phyloP scores from a whole-genome alignment of 192 early-diverging fungal genomes.

The Coemansia sp. region DNA sequence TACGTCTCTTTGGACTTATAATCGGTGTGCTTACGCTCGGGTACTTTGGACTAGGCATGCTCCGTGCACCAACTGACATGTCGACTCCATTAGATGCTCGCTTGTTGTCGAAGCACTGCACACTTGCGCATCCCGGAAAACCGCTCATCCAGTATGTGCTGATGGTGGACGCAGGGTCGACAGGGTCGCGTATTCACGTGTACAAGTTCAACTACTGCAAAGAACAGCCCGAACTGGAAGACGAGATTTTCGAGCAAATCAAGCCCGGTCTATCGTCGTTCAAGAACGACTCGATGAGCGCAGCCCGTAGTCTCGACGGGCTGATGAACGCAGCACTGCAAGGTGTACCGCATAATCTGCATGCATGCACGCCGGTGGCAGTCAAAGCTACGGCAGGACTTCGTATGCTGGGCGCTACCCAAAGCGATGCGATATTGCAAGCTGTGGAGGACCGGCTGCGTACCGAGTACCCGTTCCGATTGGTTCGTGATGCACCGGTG shows the following conservation, averaged over 20 bases:
- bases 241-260: conserved; percentile 83
- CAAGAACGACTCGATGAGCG: conserved; percentile 66
- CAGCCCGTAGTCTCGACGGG: conserved; percentile 77
- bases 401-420: conserved; percentile 69
- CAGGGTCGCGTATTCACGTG: conserved; percentile 95
- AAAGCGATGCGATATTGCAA: conserved; percentile 73
- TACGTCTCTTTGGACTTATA: conserved; percentile 25
- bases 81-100: conserved; percentile 21
- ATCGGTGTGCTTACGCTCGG: conserved; percentile 14
- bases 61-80: conserved; percentile 3
- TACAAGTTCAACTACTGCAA: conserved; percentile 97
- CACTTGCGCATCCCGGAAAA: conserved; percentile 61
- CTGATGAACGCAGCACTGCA: conserved; percentile 76
- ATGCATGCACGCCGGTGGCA: conserved; percentile 82
- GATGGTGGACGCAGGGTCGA: conserved; percentile 96
- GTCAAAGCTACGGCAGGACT: conserved; percentile 97
- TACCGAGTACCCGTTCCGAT: conserved; percentile 78
- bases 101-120: conserved; percentile 62
- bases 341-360: conserved; percentile 67
- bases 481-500: conserved; percentile 71
- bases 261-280: conserved; percentile 84
- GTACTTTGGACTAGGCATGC: conserved; percentile 22
- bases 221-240: conserved; percentile 74
- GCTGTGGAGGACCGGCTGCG: conserved; percentile 68
- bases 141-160: conserved; percentile 87